phyloP scores from a whole-genome alignment of 2,329 filamentous ascomycete species.

The Gliomastix tumulicola region DNA sequence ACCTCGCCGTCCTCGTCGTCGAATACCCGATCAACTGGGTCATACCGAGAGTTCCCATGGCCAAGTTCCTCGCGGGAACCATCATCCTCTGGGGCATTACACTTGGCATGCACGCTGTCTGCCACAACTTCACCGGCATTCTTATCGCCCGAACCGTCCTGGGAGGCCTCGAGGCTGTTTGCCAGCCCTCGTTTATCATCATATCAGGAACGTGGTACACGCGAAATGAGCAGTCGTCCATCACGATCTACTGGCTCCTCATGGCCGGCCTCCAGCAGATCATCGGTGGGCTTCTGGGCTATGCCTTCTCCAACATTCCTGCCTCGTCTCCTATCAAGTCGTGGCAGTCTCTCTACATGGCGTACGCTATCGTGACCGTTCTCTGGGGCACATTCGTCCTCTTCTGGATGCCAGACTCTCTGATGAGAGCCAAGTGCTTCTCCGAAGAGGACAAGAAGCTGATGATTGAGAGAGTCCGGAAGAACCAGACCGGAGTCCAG shows the following conservation, averaged over 20 bases:
- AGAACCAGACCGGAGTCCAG: constrained; percentile 56
- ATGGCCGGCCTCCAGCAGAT: constrained; percentile 72
- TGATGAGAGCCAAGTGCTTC: constrained; percentile 66
- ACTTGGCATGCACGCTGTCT: constrained; percentile 55
- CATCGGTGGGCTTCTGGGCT: constrained; percentile 47
- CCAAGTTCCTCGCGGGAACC: constrained; percentile 57
- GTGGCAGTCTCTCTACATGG: constrained; percentile 64
- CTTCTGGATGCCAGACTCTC: constrained; percentile 60
- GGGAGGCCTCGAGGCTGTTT: constrained; percentile 64
- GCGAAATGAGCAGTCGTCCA: constrained; percentile 57
- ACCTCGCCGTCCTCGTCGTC: constrained; percentile 62
- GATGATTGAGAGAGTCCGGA: constrained; percentile 53
- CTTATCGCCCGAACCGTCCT: constrained; percentile 57
- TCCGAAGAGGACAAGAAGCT: constrained; percentile 57
- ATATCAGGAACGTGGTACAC: constrained; percentile 67
- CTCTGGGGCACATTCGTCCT: constrained; percentile 59
- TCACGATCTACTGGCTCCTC: constrained; percentile 61
- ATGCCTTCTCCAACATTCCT: constrained; percentile 22
- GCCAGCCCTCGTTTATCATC: constrained; percentile 61
- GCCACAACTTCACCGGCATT: constrained; percentile 52
- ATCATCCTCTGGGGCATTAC: constrained; percentile 58
- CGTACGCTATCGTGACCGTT: constrained; percentile 57
- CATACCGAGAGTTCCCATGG: constrained; percentile 57
- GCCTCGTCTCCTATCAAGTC: constrained; percentile 21
- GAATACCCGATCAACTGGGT: constrained; percentile 63